Percentiles rank a stretch among this genome's conserved stretches.
These are phyloP conservation scores for Neofusicoccum kwambonambiense DNA, from an alignment of 2,329 filamentous ascomycete species.

Conservation along the genomic window DNA sequence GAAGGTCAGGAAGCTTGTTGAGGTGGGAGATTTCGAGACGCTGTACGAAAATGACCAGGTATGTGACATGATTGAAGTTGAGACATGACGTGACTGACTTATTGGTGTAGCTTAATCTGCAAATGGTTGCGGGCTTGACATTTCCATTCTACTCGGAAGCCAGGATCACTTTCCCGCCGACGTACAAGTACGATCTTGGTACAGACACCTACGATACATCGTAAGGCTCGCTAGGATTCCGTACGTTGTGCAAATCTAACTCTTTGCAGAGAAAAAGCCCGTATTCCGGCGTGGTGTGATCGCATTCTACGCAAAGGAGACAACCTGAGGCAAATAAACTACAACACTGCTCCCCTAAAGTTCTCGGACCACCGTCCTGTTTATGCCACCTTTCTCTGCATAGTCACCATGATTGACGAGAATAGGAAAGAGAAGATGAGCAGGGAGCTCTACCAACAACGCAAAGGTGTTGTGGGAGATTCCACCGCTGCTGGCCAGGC, in stretches of 20 bases:
- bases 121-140: conserved; percentile 89
- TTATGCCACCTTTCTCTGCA: conserved; percentile 83
- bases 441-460: conserved; percentile 68
- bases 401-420: conserved; percentile 78
- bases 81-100: conserved; percentile 1
- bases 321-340: conserved; percentile 78
- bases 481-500: conserved; percentile 55
- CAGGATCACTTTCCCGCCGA: conserved; percentile 83
- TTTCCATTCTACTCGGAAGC: conserved; percentile 93
- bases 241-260: conserved; percentile 39
- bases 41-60: conserved; percentile 91
- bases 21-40: conserved; percentile 69
- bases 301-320: conserved; percentile 83
- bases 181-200: conserved; percentile 92
- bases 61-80: conserved; percentile 23
- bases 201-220: conserved; percentile 90
- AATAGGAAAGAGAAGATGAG: conserved; percentile 68
- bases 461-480: conserved; percentile 65
- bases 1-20: conserved; percentile 70
- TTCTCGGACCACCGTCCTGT: conserved; percentile 98
- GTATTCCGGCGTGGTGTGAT: conserved; percentile 97
- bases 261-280: conserved; percentile 66
- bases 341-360: conserved; percentile 75
- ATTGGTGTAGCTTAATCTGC: conserved; percentile 70
- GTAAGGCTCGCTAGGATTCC: conserved; percentile 41